A percentile compares a stretch with the other conserved stretches of the same genome.
Evolutionary conservation across 345 rosid species (phyloP).

Genomic region (Eucalyptus curtisii): DNA sequence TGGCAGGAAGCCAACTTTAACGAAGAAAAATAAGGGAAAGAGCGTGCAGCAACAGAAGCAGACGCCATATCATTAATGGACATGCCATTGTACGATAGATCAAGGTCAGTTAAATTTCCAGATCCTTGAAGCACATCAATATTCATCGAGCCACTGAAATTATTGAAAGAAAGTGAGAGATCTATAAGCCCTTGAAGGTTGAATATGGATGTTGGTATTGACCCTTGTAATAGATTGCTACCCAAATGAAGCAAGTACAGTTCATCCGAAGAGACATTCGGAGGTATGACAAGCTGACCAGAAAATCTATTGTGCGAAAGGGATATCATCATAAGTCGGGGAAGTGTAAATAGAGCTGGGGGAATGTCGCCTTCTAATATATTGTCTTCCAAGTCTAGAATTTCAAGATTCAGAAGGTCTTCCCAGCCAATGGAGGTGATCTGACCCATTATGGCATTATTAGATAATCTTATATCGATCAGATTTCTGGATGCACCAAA

Average conservation of each 20-base stretch:
- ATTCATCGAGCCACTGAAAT: slow-evolving; percentile 15
- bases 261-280: not conserved
- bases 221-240: slow-evolving; percentile 20
- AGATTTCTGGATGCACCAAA: not conserved
- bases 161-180: slow-evolving; percentile 29
- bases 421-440: slow-evolving; percentile 11
- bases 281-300: not conserved
- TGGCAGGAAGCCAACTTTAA: not conserved
- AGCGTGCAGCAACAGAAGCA: not conserved
- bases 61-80: not conserved
- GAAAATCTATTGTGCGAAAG: slow-evolving; percentile 10
- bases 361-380: slow-evolving; percentile 16
- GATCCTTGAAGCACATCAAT: slow-evolving; percentile 5
- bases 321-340: not conserved
- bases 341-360: not conserved
- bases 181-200: not conserved
- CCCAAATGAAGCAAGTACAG: slow-evolving; percentile 19
- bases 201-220: slow-evolving; percentile 2
- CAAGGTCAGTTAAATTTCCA: slow-evolving; percentile 5
- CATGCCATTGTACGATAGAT: slow-evolving; percentile 31
- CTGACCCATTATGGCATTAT: slow-evolving; percentile 11
- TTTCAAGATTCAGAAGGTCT: slow-evolving; percentile 5
- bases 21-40: too few species aligned
- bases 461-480: not conserved
- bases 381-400: slow-evolving; percentile 9